Evolutionary conservation across 805 yeast genomes (phyloP), one percentile per base, ranked within the genome.

Genomic region (Monosporozyma unispora): DNA sequence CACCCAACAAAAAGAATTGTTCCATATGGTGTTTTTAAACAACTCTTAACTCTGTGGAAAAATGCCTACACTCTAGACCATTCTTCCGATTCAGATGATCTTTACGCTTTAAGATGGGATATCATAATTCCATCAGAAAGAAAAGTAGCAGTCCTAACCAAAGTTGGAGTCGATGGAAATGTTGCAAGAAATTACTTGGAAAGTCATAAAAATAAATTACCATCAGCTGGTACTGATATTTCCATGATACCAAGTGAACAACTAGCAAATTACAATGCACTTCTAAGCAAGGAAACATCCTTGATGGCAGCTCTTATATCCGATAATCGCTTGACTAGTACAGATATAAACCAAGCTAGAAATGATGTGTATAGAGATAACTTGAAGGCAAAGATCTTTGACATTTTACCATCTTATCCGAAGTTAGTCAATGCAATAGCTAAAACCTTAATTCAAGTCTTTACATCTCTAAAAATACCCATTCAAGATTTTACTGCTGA

Each of bases 341-440:
- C 21, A 4, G 29, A 44, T n/a, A 10, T 19, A 8, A n/a, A 31
- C 27, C 66, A 67, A 16, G 53, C 72, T 38, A 65, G 78, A 19
- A 66, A 63, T 4, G 70, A 71, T 25, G 57, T 64, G 22, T 66
- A 66, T 33, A 48, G 53, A 6, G 59, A 61, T 16, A 60, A 54
- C 9, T 59, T 77, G 33, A 59, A 74, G 35, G 74, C 72, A 38
- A 69, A 70, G 37, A 67, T 76, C 61, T 67, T 77, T 18, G 59
- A 67, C 22, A 61, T 77, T 7, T 64, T 73, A 1, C 78, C 77
- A 31, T 47, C 67, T 3, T 74, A 67, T 50, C 79, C 81, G 3
- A 67, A 61, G 40, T 51, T 69, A 4, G 62, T 68, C 0, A 58
- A 59, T 18, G 59, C 62, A 2, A 66, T 77, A 40, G 65, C 79